Base-by-base conservation (phyloP, 2,329 filamentous ascomycete genomes). In the Penicillium hesseltinei region DNA sequence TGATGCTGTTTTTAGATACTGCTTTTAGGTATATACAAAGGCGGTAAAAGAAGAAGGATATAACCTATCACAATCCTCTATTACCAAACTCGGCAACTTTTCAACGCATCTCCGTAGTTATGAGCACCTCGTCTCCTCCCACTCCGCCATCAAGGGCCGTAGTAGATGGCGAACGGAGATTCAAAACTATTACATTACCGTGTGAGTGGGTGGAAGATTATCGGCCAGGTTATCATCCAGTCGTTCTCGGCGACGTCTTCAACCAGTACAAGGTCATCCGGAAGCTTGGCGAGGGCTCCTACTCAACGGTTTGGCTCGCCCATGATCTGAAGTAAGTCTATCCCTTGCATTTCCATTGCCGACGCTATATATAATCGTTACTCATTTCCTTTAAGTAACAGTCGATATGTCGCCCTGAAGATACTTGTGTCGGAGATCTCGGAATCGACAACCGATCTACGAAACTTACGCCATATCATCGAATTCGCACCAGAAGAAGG, bases 301-400 rank as follows among this genome's bases (percentile, higher is more conserved):
- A 66, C 60, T 76, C 77, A 31, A 81, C 75, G 11, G 74, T 80
- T 55, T 81, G 76, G 78, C 72, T 80, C 29, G 77, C 76, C 58
- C 63, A 61, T 21, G 69, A 76, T 60, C 57, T 62, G 21, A 55
- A 64, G 67, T 71, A 53, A 62, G 64, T 62, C 54, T 44, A 54
- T 57, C 45, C 54, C 57, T 42, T 45, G 21, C 10, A 58, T 57
- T 53, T 47, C 53, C 47, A 54, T 56, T 43, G 5, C 23, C 39
- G 51, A 54, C 10, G 15, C 51, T 40, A 25, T 61, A 52, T 6
- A 55, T 48, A 31, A 56, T 58, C 39, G n/a, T 53, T 60, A 51
- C 50, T 60, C 23, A 55, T 58, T 52, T 51, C 42, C 25, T 59
- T 49, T 44, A 59, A 27, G 58, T 38, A 59, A 54, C 38, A 51